A percentile compares a stretch with the other conserved stretches of the same genome.
Conservation (phyloP, 2,329 filamentous ascomycete species). For the Drechslerella stenobrocha region DNA sequence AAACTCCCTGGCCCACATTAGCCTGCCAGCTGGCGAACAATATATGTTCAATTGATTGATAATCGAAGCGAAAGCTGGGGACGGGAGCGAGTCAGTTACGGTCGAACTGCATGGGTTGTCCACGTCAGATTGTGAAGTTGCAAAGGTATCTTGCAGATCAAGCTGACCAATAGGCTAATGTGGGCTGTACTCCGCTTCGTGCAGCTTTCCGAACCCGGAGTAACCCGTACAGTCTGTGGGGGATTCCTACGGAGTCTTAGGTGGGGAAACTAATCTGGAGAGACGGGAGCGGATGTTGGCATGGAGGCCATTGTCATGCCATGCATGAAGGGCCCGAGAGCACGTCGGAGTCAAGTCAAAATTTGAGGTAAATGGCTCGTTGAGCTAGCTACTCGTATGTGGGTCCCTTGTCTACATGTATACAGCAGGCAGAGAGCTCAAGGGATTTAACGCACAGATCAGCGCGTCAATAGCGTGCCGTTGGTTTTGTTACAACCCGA, state of each 20-base stretch:
- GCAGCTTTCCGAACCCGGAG: neutral
- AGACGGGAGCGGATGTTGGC: neutral
- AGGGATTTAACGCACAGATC: neutral
- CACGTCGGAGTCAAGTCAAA: neutral
- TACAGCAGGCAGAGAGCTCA: neutral
- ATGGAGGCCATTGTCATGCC: neutral
- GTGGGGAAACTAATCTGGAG: neutral
- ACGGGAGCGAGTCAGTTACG: neutral
- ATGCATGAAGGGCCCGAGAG: neutral
- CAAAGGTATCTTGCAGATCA: neutral
- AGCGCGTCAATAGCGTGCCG: neutral
- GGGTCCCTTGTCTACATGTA: neutral
- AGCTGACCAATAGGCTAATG: neutral
- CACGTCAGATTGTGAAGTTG: conserved; percentile 1
- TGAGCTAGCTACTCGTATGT: neutral
- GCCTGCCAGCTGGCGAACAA: neutral
- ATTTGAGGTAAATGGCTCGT: neutral
- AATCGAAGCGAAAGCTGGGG: neutral
- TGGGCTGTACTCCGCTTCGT: neutral
- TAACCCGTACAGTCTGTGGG: neutral
- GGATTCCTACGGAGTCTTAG: neutral
- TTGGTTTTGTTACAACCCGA: too few species aligned
- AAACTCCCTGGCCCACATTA: neutral
- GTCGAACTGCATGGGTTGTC: neutral
- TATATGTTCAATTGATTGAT: neutral